Evolutionary conservation across 2,329 filamentous ascomycete genomes (phyloP).

Genomic region (Claviceps sorghi): DNA sequence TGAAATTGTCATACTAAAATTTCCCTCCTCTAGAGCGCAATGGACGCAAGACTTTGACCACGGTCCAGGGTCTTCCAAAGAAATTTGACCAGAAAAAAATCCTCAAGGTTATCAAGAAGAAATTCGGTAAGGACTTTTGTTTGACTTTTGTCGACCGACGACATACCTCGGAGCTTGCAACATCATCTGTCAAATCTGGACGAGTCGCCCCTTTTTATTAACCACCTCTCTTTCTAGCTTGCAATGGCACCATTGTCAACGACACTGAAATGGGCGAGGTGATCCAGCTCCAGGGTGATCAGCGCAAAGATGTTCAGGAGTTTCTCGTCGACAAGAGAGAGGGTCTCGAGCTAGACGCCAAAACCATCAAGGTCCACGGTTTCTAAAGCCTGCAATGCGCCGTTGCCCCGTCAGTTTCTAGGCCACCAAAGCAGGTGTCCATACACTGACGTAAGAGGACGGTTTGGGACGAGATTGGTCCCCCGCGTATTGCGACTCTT

Average conservation of each 20-base stretch:
- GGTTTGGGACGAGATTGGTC: slow-evolving; percentile 14
- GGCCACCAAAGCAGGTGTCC: slow-evolving; percentile 13
- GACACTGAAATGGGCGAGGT: slow-evolving; percentile 97
- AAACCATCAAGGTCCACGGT: slow-evolving; percentile 83
- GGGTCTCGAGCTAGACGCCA: slow-evolving; percentile 82
- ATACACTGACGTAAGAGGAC: slow-evolving; percentile 18
- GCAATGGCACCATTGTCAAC: slow-evolving; percentile 98
- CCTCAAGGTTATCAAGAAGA: slow-evolving; percentile 99
- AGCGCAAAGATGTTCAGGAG: slow-evolving; percentile 96
- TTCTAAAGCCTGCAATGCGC: slow-evolving; percentile 29
- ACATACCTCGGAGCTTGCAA: background rate
- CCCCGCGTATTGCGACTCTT: slow-evolving; percentile 14
- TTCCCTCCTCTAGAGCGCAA: slow-evolving; percentile 64
- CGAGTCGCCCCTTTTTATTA: background rate
- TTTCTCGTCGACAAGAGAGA: slow-evolving; percentile 95
- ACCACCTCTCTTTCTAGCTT: slow-evolving; percentile 41
- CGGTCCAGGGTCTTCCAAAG: slow-evolving; percentile 95
- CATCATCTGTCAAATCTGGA: background rate
- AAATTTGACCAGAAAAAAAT: slow-evolving; percentile 99
- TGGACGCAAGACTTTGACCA: slow-evolving; percentile 99
- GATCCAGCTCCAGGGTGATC: slow-evolving; percentile 98
- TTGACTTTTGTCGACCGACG: background rate
- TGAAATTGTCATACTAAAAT: slow-evolving; percentile 22
- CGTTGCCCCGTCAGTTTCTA: slow-evolving; percentile 22
- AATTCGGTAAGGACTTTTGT: slow-evolving; percentile 56